Conservation (phyloP, 2,329 filamentous ascomycete species). For the Tolypocladium amazonense region DNA sequence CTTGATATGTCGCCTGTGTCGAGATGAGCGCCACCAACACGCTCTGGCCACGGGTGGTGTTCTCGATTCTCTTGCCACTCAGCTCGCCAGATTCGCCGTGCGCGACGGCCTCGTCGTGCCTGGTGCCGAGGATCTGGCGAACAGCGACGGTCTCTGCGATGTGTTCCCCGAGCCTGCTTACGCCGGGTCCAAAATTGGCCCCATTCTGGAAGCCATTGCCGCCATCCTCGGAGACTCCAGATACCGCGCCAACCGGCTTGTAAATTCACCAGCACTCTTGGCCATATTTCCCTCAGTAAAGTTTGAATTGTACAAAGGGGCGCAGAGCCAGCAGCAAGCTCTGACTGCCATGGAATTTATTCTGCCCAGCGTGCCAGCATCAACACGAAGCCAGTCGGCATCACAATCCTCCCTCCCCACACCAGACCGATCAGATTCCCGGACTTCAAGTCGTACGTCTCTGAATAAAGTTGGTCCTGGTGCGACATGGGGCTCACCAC, state of each 20-base stretch:
- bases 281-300: slow-evolving; percentile 55
- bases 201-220: slow-evolving; percentile 66
- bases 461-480: slow-evolving; percentile 16
- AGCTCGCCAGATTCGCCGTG: slow-evolving; percentile 61
- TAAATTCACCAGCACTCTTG: slow-evolving; percentile 58
- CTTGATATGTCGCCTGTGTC: slow-evolving; percentile 50
- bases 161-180: slow-evolving; percentile 53
- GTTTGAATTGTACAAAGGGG: slow-evolving; percentile 37
- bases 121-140: slow-evolving; percentile 43
- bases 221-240: slow-evolving; percentile 71
- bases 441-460: slow-evolving; percentile 17
- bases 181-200: slow-evolving; percentile 47
- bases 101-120: slow-evolving; percentile 59
- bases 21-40: slow-evolving; percentile 58
- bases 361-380: slow-evolving; percentile 39
- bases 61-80: slow-evolving; percentile 66
- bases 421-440: slow-evolving; percentile 15
- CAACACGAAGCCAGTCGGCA: slow-evolving; percentile 13
- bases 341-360: slow-evolving; percentile 54
- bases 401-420: slow-evolving; percentile 13
- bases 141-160: slow-evolving; percentile 42
- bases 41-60: slow-evolving; percentile 62
- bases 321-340: slow-evolving; percentile 29
- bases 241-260: slow-evolving; percentile 61
- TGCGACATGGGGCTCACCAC: slow-evolving; percentile 20